These are phyloP conservation scores for Aspergillus sclerotiicarbonarius DNA, from an alignment of 495 filamentous ascomycete species.

Conservation along the genomic window DNA sequence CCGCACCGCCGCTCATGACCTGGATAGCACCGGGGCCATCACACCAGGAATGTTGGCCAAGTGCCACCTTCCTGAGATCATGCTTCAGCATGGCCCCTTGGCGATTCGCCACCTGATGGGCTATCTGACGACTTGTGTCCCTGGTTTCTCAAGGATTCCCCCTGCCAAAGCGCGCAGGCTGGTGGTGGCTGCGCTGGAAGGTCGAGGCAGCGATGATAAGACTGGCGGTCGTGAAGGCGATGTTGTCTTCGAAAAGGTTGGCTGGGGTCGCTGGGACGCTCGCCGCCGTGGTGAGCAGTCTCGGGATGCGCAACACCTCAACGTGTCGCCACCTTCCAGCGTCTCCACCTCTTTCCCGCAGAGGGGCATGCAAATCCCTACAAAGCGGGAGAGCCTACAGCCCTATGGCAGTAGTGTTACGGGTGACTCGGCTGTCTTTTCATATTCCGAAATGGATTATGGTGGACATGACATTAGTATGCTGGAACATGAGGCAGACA, in stretches of 20 bases:
- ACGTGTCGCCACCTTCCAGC: slow-evolving; percentile 46
- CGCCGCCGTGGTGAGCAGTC: slow-evolving; percentile 64
- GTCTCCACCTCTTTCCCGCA: slow-evolving; percentile 51
- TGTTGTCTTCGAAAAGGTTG: slow-evolving; percentile 91
- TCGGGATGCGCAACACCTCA: slow-evolving; percentile 41
- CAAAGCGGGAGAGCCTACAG: slow-evolving; percentile 49
- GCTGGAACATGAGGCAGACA: slow-evolving; percentile 86
- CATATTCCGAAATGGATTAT: slow-evolving; percentile 62
- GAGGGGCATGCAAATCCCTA: slow-evolving; percentile 66
- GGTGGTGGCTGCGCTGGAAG: slow-evolving; percentile 80
- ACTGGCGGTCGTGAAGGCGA: slow-evolving; percentile 66
- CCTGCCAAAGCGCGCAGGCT: slow-evolving; percentile 88
- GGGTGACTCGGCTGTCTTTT: slow-evolving; percentile 69
- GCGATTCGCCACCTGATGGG: slow-evolving; percentile 95
- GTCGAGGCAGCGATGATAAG: slow-evolving; percentile 61
- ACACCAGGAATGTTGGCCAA: slow-evolving; percentile 84
- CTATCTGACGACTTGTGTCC: slow-evolving; percentile 86
- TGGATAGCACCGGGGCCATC: slow-evolving; percentile 77
- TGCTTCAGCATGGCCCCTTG: slow-evolving; percentile 83
- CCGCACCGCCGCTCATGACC: slow-evolving; percentile 30
- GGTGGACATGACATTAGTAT: slow-evolving; percentile 54
- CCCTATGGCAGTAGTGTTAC: slow-evolving; percentile 60
- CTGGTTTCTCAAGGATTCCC: slow-evolving; percentile 87
- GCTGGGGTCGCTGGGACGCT: slow-evolving; percentile 96
- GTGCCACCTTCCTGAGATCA: slow-evolving; percentile 86